phyloP scores from a whole-genome alignment of 176 grass and related monocot genomes.

The Avena eriantha region DNA sequence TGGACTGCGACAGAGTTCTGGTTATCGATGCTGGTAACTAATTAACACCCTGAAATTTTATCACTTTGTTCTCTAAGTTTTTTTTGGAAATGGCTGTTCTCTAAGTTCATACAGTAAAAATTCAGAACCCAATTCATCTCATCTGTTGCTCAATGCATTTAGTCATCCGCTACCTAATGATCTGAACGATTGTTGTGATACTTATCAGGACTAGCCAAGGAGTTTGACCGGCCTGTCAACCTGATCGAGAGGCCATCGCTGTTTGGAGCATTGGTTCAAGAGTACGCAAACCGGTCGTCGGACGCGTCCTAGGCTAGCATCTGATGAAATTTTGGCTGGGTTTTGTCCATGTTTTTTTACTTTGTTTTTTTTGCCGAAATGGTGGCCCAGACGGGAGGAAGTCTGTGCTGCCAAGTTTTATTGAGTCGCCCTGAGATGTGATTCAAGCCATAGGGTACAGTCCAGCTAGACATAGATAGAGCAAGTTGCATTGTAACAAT shows the following conservation, averaged over 20 bases:
- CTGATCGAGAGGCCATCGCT: slow-evolving; percentile 79
- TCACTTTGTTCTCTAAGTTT: background rate
- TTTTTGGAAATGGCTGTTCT: too few relatives aligned
- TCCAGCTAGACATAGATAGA: too few relatives aligned
- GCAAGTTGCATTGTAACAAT: too few relatives aligned
- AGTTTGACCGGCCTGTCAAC: slow-evolving; percentile 67
- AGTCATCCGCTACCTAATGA: background rate
- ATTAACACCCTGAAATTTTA: slow-evolving; percentile 4
- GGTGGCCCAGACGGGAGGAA: background rate
- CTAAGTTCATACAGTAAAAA: background rate
- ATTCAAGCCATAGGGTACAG: too few relatives aligned
- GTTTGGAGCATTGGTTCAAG: slow-evolving; percentile 87
- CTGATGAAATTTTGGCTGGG: too few relatives aligned
- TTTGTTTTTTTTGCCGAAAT: background rate
- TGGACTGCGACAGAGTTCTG: slow-evolving; percentile 83
- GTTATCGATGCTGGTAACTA: slow-evolving; percentile 83
- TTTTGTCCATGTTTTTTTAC: background rate
- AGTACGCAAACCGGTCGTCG: slow-evolving; percentile 85
- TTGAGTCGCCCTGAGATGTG: too few relatives aligned
- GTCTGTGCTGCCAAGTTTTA: background rate
- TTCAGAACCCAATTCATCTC: too few relatives aligned
- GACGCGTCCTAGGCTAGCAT: slow-evolving; percentile 8
- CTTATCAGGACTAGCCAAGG: slow-evolving; percentile 63
- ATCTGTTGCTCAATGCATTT: too few relatives aligned
- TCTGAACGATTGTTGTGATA: background rate